A percentile compares a stretch with the other conserved stretches of the same genome.
phyloP scores from a whole-genome alignment of 2,329 filamentous ascomycete species.

The Microcyclospora pomicola region DNA sequence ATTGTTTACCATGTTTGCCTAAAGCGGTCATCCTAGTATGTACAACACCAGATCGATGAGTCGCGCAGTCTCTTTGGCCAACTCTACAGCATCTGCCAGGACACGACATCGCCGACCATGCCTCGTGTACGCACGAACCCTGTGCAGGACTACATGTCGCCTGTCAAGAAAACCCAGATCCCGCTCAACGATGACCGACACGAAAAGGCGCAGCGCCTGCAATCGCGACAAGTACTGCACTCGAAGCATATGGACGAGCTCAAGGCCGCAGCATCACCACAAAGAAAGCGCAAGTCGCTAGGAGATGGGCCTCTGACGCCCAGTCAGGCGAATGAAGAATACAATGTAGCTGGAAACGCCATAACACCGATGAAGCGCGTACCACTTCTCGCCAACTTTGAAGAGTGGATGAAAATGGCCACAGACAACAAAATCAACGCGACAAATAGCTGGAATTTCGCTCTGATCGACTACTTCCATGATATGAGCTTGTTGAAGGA shows the following conservation, averaged over 20 bases:
- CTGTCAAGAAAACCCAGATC: constrained; percentile 50
- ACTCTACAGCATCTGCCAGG: too few species aligned
- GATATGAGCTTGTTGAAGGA: constrained; percentile 97
- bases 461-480: constrained; percentile 98
- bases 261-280: constrained; percentile 63
- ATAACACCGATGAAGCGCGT: constrained; percentile 94
- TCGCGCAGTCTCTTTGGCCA: too few species aligned
- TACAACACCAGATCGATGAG: too few species aligned
- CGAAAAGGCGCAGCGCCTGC: constrained; percentile 78
- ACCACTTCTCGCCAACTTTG: constrained; percentile 91
- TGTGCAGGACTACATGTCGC: constrained; percentile 37
- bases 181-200: constrained; percentile 90
- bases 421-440: constrained; percentile 97
- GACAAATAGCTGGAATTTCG: constrained; percentile 97
- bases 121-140: constrained; percentile 26
- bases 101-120: constrained; percentile 11
- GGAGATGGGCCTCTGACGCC: constrained; percentile 36
- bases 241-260: constrained; percentile 88
- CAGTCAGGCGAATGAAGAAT: constrained; percentile 39
- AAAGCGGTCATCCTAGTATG: too few species aligned
- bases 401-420: constrained; percentile 99
- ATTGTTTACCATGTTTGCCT: too few species aligned
- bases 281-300: constrained; percentile 37
- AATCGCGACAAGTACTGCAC: constrained; percentile 76
- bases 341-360: constrained; percentile 52